Conservation (phyloP, 345 rosid genomes). For the Populus alba region DNA sequence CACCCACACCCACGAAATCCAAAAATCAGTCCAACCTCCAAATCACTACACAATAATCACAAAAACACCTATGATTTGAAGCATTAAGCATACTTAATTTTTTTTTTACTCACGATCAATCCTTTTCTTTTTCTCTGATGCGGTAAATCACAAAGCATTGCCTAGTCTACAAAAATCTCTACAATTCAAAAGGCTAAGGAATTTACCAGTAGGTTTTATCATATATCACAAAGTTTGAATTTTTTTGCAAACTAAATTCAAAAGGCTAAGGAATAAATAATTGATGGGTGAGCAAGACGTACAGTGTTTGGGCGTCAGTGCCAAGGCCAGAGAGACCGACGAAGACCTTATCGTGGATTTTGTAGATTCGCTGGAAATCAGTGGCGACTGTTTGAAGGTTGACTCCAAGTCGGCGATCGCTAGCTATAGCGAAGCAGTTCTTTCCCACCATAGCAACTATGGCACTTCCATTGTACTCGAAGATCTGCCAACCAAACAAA, state of each 20-base stretch:
- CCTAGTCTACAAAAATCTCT: background rate
- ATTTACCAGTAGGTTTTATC: no score
- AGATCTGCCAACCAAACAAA: slow-evolving; percentile 51
- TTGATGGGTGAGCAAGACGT: background rate
- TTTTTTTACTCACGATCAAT: background rate
- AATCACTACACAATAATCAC: background rate
- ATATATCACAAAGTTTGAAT: background rate
- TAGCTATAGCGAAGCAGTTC: slow-evolving; percentile 98
- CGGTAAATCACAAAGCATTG: background rate
- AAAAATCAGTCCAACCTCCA: background rate
- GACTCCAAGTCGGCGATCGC: slow-evolving; percentile 88
- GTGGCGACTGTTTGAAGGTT: slow-evolving; percentile 97
- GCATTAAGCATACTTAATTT: background rate
- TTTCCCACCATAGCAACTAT: slow-evolving; percentile 98
- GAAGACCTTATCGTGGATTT: slow-evolving; percentile 81
- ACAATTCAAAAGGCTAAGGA: background rate
- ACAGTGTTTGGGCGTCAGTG: slow-evolving; percentile 93
- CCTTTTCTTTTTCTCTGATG: background rate
- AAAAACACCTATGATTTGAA: background rate
- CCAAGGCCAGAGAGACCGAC: slow-evolving; percentile 94
- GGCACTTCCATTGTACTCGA: slow-evolving; percentile 98
- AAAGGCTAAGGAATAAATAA: background rate
- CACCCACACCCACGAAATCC: background rate
- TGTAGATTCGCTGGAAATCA: slow-evolving; percentile 78
- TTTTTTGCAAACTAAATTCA: background rate